phyloP scores from a whole-genome alignment of 176 grass and related monocot species.

The Phoenix roebelenii region DNA sequence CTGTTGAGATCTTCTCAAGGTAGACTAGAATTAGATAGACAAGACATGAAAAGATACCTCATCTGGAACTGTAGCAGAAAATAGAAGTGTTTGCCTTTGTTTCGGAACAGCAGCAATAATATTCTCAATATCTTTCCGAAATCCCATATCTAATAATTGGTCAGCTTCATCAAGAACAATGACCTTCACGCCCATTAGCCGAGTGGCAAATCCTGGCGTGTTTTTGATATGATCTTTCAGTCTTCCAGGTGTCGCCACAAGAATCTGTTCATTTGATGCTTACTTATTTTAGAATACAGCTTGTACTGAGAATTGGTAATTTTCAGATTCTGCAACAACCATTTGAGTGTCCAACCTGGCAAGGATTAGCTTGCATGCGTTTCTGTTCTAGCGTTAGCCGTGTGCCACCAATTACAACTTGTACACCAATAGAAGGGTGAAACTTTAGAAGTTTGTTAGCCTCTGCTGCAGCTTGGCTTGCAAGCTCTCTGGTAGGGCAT shows the following conservation, averaged over 20 bases:
- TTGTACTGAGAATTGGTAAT: too few species aligned
- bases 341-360: constrained; percentile 45
- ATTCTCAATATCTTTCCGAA: constrained; percentile 88
- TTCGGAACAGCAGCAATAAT: constrained; percentile 76
- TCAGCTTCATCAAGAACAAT: constrained; percentile 97
- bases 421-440: constrained; percentile 55
- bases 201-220: constrained; percentile 62
- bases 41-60: constrained; percentile 38
- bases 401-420: constrained; percentile 94
- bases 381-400: constrained; percentile 58
- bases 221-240: constrained; percentile 94
- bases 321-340: not conserved
- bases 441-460: constrained; percentile 90
- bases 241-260: constrained; percentile 89
- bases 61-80: constrained; percentile 88
- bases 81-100: constrained; percentile 80
- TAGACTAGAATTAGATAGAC: too few species aligned
- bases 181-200: constrained; percentile 79
- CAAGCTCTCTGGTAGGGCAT: constrained; percentile 81
- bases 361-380: constrained; percentile 64
- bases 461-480: constrained; percentile 77
- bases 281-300: too few species aligned
- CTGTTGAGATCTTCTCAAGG: too few species aligned
- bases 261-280: constrained; percentile 42
- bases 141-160: constrained; percentile 92